Percentiles rank a stretch among this genome's conserved stretches.
phyloP scores from a whole-genome alignment of 495 filamentous ascomycete species.

The Daldinia caldariorum region DNA sequence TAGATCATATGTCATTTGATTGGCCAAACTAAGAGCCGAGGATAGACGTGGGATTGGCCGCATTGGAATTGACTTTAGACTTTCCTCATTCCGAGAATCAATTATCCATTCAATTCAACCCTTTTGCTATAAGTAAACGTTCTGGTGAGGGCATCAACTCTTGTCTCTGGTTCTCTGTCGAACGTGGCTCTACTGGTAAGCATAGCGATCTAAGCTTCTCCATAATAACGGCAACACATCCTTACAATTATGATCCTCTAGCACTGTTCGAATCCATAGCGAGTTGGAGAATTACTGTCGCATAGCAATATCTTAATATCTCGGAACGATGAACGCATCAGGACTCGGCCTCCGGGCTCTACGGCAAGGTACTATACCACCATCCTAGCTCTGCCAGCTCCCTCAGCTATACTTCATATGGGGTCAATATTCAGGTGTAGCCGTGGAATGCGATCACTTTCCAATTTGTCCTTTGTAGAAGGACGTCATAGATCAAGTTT shows the following conservation, averaged over 20 bases:
- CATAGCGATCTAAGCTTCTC: neutral
- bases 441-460: constrained; percentile 6
- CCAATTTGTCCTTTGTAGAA: neutral
- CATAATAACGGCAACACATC: neutral
- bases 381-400: neutral
- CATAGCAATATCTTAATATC: constrained; percentile 5
- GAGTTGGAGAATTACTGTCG: constrained; percentile 10
- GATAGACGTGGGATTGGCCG: constrained; percentile 38
- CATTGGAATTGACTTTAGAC: constrained; percentile 17
- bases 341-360: constrained; percentile 72
- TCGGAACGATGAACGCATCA: constrained; percentile 67
- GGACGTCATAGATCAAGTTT: constrained; percentile 6
- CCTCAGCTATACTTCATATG: no score
- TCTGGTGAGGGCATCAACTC: constrained; percentile 31
- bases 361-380: constrained; percentile 69
- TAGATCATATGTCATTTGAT: constrained; percentile 27
- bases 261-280: constrained; percentile 15
- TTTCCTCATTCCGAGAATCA: constrained; percentile 25
- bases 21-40: constrained; percentile 35
- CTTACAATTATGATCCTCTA: neutral
- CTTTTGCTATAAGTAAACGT: constrained; percentile 22
- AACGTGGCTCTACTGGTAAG: constrained; percentile 7
- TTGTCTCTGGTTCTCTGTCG: neutral
- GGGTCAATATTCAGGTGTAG: no score
- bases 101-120: constrained; percentile 29